These are phyloP conservation scores for Oryza officinalis DNA, from an alignment of 176 grass and related monocot species.

Conservation along the genomic window DNA sequence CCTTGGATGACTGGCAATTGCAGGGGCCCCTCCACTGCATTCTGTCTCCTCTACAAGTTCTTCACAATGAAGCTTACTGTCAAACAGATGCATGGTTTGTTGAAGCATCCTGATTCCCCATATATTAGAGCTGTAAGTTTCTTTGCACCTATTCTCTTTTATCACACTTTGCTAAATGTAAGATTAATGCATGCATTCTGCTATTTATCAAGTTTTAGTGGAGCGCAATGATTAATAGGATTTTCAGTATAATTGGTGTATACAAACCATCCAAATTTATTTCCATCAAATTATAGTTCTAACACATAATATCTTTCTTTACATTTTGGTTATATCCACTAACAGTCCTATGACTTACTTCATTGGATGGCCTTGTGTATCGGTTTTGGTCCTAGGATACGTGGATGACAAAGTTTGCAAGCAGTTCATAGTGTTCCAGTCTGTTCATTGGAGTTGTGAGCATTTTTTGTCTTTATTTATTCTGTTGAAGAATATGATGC, in stretches of 20 bases:
- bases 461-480: slow-evolving; percentile 46
- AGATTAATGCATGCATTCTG: slow-evolving; percentile 8
- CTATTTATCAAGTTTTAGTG: slow-evolving; percentile 26
- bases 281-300: slow-evolving; percentile 6
- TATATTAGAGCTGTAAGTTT: slow-evolving; percentile 98
- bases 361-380: slow-evolving; percentile 52
- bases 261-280: slow-evolving; percentile 3
- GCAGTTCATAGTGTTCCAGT: slow-evolving; percentile 61
- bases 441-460: slow-evolving; percentile 70
- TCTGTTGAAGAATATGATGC: slow-evolving; percentile 20
- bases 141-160: slow-evolving; percentile 15
- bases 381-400: slow-evolving; percentile 51
- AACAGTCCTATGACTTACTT: slow-evolving; percentile 48
- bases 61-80: slow-evolving; percentile 95
- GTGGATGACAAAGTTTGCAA: slow-evolving; percentile 63
- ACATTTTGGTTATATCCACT: slow-evolving; percentile 48
- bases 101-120: slow-evolving; percentile 95
- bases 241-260: slow-evolving; percentile 7
- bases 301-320: slow-evolving; percentile 12
- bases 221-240: background rate
- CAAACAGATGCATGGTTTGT: slow-evolving; percentile 93
- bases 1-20: slow-evolving; percentile 98
- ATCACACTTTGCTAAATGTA: background rate
- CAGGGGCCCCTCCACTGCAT: slow-evolving; percentile 85
- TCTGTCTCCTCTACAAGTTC: slow-evolving; percentile 94